Base-by-base conservation (phyloP, 2,329 filamentous ascomycete species). In the Aspergillus ochraceus region DNA sequence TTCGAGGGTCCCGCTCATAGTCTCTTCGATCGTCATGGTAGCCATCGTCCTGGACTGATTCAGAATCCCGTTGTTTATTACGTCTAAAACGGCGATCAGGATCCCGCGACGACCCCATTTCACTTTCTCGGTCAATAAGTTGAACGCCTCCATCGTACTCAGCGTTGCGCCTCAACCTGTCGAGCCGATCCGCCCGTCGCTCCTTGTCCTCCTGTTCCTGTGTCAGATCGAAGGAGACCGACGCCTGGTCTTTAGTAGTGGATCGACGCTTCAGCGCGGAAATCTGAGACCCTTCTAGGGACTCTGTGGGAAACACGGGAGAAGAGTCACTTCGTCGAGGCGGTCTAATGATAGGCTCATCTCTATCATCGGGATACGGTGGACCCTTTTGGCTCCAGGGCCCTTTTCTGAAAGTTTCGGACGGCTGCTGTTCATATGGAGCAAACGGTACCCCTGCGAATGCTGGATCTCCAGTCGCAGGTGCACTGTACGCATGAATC, bases 221-320 rank as follows among this genome's bases (percentile, higher is more conserved):
- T 0, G 84, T 86, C 53, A 87, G 68, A 42, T 83, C 80, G 63
- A 87, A 87, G 56, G 83, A 81, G 8, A 88, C 86, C 60, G 79
- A 81, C 9, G 77, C 77, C 57, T 74, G 69, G 20, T 78, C 76
- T 65, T 71, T 76, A 3, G 62, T 56, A 4, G 76, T 72, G 26
- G 69, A 70, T 22, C 73, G 71, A 52, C 74, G 75, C 51, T 72
- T 75, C 9, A 68, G 60, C 10, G 65, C 69, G 9, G 71, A 64
- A 5, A 64, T 52, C 1, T 62, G 60, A 17, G 56, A 60, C 22
- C 61, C 62, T 42, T 69, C 67, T 6, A 71, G 57, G 30, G 66
- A 64, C 29, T 73, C 71, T 50, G 70, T 77, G 8, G 75, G 73
- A 14, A 72, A 65, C 10, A 77, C 74, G 2, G 82, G 81, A 1